Evolutionary conservation across 2,329 filamentous ascomycete genomes (phyloP).

Genomic region (Onygena corvina): DNA sequence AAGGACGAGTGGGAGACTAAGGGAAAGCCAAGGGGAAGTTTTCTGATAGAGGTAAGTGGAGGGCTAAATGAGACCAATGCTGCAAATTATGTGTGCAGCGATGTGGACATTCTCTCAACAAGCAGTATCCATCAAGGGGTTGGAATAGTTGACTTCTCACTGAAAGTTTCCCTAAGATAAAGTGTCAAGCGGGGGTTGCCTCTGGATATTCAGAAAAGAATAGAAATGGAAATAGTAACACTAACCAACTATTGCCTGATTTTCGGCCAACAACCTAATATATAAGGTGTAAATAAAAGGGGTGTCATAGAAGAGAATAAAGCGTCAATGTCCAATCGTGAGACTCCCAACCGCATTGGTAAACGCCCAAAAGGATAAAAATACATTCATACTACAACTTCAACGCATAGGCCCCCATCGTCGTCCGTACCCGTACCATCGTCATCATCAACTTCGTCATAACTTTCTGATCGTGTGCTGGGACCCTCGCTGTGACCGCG

Average conservation of each 20-base stretch:
- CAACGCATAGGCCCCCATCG: slow-evolving; percentile 15
- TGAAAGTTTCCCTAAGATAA: slow-evolving; percentile 55
- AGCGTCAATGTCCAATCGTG: background rate
- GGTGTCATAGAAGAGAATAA: too few relatives aligned
- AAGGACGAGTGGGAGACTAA: slow-evolving; percentile 68
- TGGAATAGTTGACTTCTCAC: slow-evolving; percentile 83
- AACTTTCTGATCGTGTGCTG: slow-evolving; percentile 10
- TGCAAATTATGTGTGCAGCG: slow-evolving; percentile 55
- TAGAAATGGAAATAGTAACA: too few relatives aligned
- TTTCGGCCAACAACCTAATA: too few relatives aligned
- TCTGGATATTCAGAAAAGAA: background rate
- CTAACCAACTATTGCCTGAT: too few relatives aligned
- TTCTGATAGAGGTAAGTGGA: slow-evolving; percentile 84
- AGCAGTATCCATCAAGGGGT: slow-evolving; percentile 96
- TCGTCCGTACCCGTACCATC: slow-evolving; percentile 16
- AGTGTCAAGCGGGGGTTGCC: too few relatives aligned
- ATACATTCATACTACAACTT: slow-evolving; percentile 15
- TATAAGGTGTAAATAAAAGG: background rate
- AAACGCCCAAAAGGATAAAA: slow-evolving; percentile 6
- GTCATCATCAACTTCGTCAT: slow-evolving; percentile 15
- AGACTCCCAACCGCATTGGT: background rate
- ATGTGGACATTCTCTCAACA: slow-evolving; percentile 91
- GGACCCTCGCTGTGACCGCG: slow-evolving; percentile 2
- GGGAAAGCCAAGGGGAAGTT: slow-evolving; percentile 50
- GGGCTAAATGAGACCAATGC: slow-evolving; percentile 80